phyloP scores from a whole-genome alignment of 73 alveolate genomes.

The Tetrahymena thermophila region DNA sequence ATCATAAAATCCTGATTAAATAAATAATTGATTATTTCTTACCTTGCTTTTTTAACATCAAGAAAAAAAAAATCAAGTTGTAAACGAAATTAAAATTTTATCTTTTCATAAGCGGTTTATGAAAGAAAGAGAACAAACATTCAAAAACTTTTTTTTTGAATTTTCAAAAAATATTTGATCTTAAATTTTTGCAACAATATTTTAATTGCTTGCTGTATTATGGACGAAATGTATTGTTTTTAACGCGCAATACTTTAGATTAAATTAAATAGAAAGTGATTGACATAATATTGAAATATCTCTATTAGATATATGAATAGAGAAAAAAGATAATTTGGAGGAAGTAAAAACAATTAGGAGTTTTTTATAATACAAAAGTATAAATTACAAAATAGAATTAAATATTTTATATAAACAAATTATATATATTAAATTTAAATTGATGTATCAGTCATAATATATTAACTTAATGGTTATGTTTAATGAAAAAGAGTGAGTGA shows the following conservation, averaged over 20 bases:
- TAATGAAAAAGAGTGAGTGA: not conserved
- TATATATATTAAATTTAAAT: not conserved
- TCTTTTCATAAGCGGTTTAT: not conserved
- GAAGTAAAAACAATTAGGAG: not conserved
- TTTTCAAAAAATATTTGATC: not conserved
- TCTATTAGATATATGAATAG: not conserved
- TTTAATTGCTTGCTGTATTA: not conserved
- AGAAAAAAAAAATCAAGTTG: not conserved
- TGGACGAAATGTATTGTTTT: not conserved
- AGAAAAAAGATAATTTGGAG: not conserved
- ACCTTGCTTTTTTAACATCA: not conserved
- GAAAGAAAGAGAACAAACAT: not conserved
- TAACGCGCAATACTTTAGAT: not conserved
- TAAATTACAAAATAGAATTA: not conserved
- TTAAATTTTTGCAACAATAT: not conserved
- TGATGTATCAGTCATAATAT: not conserved
- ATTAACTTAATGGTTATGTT: not conserved
- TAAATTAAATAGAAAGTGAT: not conserved
- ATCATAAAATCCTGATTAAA: not conserved
- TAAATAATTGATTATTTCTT: not conserved
- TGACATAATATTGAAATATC: not conserved
- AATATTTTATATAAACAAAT: not conserved
- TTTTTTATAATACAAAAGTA: not conserved
- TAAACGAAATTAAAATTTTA: not conserved
- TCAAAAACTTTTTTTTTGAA: not conserved